These are phyloP conservation scores for Clarkia xantiana DNA, from an alignment of 345 rosid genomes.

Conservation along the genomic window DNA sequence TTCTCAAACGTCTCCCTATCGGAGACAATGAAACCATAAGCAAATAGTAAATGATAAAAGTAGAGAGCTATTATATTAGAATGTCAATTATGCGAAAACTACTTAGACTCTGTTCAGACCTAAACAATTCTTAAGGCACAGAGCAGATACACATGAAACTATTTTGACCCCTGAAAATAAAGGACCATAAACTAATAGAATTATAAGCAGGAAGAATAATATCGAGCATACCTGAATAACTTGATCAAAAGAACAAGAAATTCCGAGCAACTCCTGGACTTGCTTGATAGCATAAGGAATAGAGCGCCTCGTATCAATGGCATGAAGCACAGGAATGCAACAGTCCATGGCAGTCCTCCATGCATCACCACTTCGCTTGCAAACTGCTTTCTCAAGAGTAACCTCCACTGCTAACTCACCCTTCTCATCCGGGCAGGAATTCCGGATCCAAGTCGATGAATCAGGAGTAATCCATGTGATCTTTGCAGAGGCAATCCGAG, in stretches of 20 bases:
- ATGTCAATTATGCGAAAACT: too few relatives aligned
- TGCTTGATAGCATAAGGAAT: conserved; percentile 82
- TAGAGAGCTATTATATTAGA: too few relatives aligned
- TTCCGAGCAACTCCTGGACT: conserved; percentile 76
- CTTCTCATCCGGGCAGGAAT: conserved; percentile 26
- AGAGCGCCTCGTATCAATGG: conserved; percentile 65
- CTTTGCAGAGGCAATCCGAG: conserved; percentile 55
- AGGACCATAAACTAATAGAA: background rate
- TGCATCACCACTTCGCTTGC: conserved; percentile 79
- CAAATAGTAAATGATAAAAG: too few relatives aligned
- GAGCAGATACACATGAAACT: too few relatives aligned
- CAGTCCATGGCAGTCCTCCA: conserved; percentile 86
- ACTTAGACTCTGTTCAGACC: too few relatives aligned
- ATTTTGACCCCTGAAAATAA: background rate
- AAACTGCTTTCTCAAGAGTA: conserved; percentile 55
- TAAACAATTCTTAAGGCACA: too few relatives aligned
- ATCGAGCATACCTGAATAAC: conserved; percentile 56
- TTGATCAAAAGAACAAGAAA: conserved; percentile 85
- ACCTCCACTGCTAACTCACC: conserved; percentile 75
- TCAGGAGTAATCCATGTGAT: conserved; percentile 69
- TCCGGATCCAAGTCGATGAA: conserved; percentile 54
- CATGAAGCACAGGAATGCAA: conserved; percentile 74
- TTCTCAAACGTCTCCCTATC: background rate
- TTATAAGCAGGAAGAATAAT: too few relatives aligned
- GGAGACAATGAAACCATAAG: background rate